Base-by-base conservation (phyloP, 2,329 filamentous ascomycete genomes). In the Ophiostoma ulmi region DNA sequence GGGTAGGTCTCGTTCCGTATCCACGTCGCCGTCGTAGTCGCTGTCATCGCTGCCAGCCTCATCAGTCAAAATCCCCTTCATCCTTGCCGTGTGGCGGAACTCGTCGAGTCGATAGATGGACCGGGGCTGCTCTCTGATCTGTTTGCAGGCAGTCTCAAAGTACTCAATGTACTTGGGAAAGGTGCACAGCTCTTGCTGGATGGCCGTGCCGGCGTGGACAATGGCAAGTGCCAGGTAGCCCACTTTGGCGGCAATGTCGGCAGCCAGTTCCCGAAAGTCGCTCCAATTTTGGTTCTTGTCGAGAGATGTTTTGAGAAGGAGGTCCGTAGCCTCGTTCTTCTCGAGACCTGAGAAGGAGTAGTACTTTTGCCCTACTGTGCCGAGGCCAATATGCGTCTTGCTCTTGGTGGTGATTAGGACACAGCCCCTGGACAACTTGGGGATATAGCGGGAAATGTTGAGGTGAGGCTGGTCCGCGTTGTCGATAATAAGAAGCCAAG, bases 401-500 rank as follows among this genome's bases (percentile, higher is more conserved):
- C 35, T 61, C n/a, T 69, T 69, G 14, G 67, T 69, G 31, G 67
- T 69, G 48, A 69, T 69, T 4, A 69, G 17, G 14, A 69, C 48
- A 20, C 67, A 58, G 17, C 67, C 67, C 31, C 14, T 26, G 7
- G 55, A 22, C 10, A 31, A 35, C 31, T n/a, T 22, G 31, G 67
- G 67, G 8, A 69, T 38, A 35, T 69, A 69, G 35, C 39, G 31
- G 26, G 35, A 52, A 17, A 69, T 52, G 26, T 61, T 41, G 17
- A 69, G 44, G 35, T 22, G n/a, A 35, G 67, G 67, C 11, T 69
- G 44, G 67, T 69, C 67, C 17, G 67, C 67, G 48, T 69, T 69
- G 67, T 69, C 67, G 48, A 61, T 44, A 31, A 69, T 69, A 52
- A 69, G 67, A 31, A 69, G 67, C 67, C 67, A 69, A 5, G 67